phyloP scores from a whole-genome alignment of 1,139 yeast species.

The Diutina sp. region DNA sequence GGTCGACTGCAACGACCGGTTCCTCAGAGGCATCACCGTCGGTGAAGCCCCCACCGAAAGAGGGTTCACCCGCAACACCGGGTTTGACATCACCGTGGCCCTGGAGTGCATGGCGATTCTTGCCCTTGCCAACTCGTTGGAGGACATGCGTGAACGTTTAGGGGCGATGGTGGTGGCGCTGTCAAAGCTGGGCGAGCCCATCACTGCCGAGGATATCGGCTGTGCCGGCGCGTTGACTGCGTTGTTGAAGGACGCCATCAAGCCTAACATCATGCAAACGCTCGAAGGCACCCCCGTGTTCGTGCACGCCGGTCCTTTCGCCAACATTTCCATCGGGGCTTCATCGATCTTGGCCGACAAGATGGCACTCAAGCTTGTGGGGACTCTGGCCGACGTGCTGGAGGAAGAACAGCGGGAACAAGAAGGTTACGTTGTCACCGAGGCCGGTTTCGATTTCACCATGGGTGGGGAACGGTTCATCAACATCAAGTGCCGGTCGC shows the following conservation, averaged over 20 bases:
- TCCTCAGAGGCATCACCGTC: slow-evolving; percentile 79
- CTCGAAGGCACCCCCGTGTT: slow-evolving; percentile 97
- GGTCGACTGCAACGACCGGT: slow-evolving; percentile 91
- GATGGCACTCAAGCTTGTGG: slow-evolving; percentile 87
- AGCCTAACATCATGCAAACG: slow-evolving; percentile 97
- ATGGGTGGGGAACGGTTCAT: slow-evolving; percentile 99
- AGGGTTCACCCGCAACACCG: slow-evolving; percentile 80
- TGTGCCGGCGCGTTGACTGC: slow-evolving; percentile 98
- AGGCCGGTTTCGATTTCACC: slow-evolving; percentile 97
- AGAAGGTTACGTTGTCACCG: slow-evolving; percentile 89
- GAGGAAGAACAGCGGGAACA: slow-evolving; percentile 42
- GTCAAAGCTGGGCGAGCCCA: slow-evolving; percentile 69
- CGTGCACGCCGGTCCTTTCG: slow-evolving; percentile 98
- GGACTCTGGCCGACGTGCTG: slow-evolving; percentile 29
- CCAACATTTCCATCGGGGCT: slow-evolving; percentile 95
- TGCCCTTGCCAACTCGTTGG: slow-evolving; percentile 73
- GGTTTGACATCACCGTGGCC: slow-evolving; percentile 95
- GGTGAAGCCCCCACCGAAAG: slow-evolving; percentile 94
- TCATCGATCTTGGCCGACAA: slow-evolving; percentile 91
- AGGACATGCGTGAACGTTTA: slow-evolving; percentile 81
- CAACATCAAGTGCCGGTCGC: slow-evolving; percentile 90
- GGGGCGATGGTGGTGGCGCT: slow-evolving; percentile 89
- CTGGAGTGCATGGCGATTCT: slow-evolving; percentile 96
- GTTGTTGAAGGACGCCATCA: slow-evolving; percentile 87
- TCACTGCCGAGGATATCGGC: slow-evolving; percentile 94